phyloP scores from a whole-genome alignment of 176 grass and related monocot species.

The Eleusine indica region DNA sequence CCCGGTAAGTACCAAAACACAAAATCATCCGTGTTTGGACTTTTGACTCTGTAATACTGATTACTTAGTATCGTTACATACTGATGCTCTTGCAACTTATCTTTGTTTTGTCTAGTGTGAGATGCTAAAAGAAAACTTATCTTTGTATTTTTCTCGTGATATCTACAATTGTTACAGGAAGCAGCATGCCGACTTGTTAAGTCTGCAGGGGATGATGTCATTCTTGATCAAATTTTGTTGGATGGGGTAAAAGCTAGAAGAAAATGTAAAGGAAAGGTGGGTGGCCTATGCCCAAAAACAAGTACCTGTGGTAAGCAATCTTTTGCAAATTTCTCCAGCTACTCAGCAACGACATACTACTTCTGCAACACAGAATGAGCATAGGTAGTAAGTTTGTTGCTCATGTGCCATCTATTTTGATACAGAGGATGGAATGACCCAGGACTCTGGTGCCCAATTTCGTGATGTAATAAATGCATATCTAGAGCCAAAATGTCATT shows the following conservation, averaged over 20 bases:
- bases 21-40: not conserved
- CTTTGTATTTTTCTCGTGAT: slow-evolving; percentile 25
- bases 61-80: slow-evolving; percentile 2
- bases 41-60: slow-evolving; percentile 1
- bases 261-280: slow-evolving; percentile 65
- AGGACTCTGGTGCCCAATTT: slow-evolving; percentile 53
- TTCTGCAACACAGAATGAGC: not conserved
- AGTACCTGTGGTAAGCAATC: slow-evolving; percentile 44
- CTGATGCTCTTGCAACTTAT: slow-evolving; percentile 20
- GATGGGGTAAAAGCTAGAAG: slow-evolving; percentile 65
- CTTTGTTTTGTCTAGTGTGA: not conserved
- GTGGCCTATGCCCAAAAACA: slow-evolving; percentile 45
- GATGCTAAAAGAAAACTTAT: not conserved
- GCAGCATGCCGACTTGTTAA: slow-evolving; percentile 87
- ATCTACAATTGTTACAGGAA: slow-evolving; percentile 63
- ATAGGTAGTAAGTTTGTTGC: not conserved
- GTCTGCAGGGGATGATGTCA: slow-evolving; percentile 72
- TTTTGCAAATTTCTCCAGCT: slow-evolving; percentile 3
- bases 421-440: slow-evolving; percentile 46
- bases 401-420: slow-evolving; percentile 16
- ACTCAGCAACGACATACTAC: slow-evolving; percentile 13
- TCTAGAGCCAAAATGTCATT: slow-evolving; percentile 88
- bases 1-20: slow-evolving; percentile 56
- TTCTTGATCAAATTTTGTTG: slow-evolving; percentile 73
- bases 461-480: slow-evolving; percentile 77